Percentiles rank a stretch among this genome's conserved stretches.
Conservation (phyloP, 2,329 filamentous ascomycete genomes). For the Xenoacremonium recifei region DNA sequence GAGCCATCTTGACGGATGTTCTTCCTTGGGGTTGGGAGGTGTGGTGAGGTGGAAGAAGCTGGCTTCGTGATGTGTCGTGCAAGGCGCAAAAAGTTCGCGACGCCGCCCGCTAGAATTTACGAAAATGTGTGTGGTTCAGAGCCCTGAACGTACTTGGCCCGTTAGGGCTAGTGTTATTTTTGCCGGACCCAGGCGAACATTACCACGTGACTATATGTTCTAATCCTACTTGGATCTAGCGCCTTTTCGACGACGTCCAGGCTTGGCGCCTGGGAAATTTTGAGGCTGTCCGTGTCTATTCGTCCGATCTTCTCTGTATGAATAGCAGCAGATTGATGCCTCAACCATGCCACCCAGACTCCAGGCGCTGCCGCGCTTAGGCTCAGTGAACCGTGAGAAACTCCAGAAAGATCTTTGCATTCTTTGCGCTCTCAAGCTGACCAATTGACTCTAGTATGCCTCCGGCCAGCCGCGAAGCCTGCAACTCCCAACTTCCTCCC, state of each 20-base stretch:
- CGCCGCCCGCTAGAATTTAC: conserved; percentile 29
- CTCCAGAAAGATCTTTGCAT: neutral
- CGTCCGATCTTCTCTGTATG: conserved; percentile 19
- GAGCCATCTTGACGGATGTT: conserved; percentile 77
- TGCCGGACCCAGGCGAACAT: neutral
- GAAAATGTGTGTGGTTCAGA: conserved; percentile 41
- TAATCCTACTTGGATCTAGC: conserved; percentile 17
- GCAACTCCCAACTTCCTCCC: conserved; percentile 52
- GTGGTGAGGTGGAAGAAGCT: conserved; percentile 26
- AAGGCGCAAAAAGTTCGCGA: conserved; percentile 45
- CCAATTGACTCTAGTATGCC: conserved; percentile 50
- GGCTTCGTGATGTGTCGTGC: conserved; percentile 25
- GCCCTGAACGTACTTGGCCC: conserved; percentile 32
- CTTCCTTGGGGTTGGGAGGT: conserved; percentile 34
- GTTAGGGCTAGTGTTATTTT: conserved; percentile 14
- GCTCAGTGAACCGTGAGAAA: conserved; percentile 57
- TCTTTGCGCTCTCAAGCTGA: conserved; percentile 14
- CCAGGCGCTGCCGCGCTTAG: conserved; percentile 58
- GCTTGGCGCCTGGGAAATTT: conserved; percentile 32
- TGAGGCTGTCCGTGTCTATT: conserved; percentile 25
- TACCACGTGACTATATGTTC: conserved; percentile 29
- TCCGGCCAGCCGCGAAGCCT: conserved; percentile 52
- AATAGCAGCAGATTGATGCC: conserved; percentile 23
- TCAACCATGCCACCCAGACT: conserved; percentile 66
- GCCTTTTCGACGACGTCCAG: conserved; percentile 8